A percentile compares a stretch with the other conserved stretches of the same genome.
These are phyloP conservation scores for Noccaea caerulescens DNA, from an alignment of 345 rosid species.

Conservation along the genomic window DNA sequence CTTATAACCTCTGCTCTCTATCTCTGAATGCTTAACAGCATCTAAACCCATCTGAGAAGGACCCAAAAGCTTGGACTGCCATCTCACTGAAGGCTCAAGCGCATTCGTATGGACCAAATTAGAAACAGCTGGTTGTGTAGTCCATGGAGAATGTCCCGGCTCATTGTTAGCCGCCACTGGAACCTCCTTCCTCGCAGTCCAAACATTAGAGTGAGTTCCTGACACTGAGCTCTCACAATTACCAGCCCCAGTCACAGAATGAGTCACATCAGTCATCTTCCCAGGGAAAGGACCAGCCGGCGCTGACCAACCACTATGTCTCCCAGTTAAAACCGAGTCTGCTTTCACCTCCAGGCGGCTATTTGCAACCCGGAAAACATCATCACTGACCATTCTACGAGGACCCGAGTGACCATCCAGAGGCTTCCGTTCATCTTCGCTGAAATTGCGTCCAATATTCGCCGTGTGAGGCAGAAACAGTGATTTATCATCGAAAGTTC, in stretches of 20 bases:
- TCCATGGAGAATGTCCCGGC: constrained; percentile 54
- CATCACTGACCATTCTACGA: constrained; percentile 65
- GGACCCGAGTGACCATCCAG: constrained; percentile 68
- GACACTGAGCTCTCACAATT: constrained; percentile 44
- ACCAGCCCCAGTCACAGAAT: constrained; percentile 41
- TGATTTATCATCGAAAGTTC: constrained; percentile 78
- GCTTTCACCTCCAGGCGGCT: constrained; percentile 53
- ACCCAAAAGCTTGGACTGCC: constrained; percentile 65
- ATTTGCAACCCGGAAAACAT: constrained; percentile 48
- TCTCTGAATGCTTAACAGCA: constrained; percentile 51
- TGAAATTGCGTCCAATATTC: constrained; percentile 75
- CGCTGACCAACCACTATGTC: constrained; percentile 43
- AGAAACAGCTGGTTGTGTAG: constrained; percentile 54
- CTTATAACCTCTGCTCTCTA: constrained; percentile 46
- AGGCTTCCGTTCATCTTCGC: constrained; percentile 84
- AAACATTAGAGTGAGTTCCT: constrained; percentile 58
- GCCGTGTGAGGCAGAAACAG: constrained; percentile 57
- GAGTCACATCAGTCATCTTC: constrained; percentile 47
- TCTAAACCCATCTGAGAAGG: constrained; percentile 50
- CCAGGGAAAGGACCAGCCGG: constrained; percentile 47
- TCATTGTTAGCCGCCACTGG: constrained; percentile 42
- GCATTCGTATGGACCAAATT: constrained; percentile 74
- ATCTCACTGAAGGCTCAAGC: constrained; percentile 76
- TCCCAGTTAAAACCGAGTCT: constrained; percentile 49
- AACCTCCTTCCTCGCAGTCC: constrained; percentile 65